Percentiles rank a stretch among this genome's conserved stretches.
These are phyloP conservation scores for Teunomyces panamensis DNA, from an alignment of 805 yeast species.

Conservation along the genomic window DNA sequence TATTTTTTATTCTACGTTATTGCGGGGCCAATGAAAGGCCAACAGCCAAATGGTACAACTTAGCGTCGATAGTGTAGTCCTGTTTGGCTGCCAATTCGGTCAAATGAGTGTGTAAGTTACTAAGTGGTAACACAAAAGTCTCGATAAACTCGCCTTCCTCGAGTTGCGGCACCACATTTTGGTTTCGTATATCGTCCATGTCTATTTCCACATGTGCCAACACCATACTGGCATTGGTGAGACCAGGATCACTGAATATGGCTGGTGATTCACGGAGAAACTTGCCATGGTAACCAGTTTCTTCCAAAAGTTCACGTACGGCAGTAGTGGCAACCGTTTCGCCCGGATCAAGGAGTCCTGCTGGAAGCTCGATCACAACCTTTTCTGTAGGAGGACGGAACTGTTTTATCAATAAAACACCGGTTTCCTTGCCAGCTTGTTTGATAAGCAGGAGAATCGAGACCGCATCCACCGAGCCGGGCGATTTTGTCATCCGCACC, in stretches of 20 bases:
- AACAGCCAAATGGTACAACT: conserved; percentile 81
- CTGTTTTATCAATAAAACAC: conserved; percentile 73
- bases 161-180: conserved; percentile 64
- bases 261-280: conserved; percentile 33
- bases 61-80: conserved; percentile 82
- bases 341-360: conserved; percentile 85
- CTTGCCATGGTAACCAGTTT: conserved; percentile 85
- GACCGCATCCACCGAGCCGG: conserved; percentile 79
- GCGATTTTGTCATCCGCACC: conserved; percentile 58
- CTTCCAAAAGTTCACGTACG: conserved; percentile 82
- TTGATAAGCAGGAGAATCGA: conserved; percentile 75
- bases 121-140: conserved; percentile 70
- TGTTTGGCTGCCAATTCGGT: conserved; percentile 45
- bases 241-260: conserved; percentile 77
- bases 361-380: conserved; percentile 91
- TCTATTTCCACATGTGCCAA: conserved; percentile 80
- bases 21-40: conserved; percentile 61
- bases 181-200: conserved; percentile 59
- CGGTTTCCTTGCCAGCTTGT: conserved; percentile 36
- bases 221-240: conserved; percentile 83
- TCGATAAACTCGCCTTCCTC: conserved; percentile 94
- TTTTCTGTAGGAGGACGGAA: conserved; percentile 90
- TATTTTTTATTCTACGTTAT: background rate
- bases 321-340: conserved; percentile 82
- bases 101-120: conserved; percentile 53